A percentile compares a stretch with the other conserved stretches of the same genome.
Conservation (phyloP, 2,329 filamentous ascomycete species). For the Juglanconis oblonga region DNA sequence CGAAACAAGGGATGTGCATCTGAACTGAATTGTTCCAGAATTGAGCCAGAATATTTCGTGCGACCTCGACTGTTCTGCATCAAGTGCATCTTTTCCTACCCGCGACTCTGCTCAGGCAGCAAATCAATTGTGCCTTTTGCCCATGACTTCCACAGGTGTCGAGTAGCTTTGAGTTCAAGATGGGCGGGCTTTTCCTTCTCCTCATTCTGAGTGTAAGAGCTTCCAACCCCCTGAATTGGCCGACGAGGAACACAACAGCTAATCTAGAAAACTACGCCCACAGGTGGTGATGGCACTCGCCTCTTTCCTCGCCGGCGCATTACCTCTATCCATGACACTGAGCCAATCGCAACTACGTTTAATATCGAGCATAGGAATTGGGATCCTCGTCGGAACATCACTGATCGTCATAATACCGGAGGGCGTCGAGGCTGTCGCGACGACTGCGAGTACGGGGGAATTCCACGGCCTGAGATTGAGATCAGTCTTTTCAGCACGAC, state of each 20-base stretch:
- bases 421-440: conserved; percentile 86
- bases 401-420: conserved; percentile 97
- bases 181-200: conserved; percentile 32
- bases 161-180: conserved; percentile 14
- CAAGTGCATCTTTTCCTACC: background rate
- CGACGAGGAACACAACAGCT: conserved; percentile 17
- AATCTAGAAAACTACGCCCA: conserved; percentile 8
- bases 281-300: conserved; percentile 36
- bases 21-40: background rate
- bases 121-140: background rate
- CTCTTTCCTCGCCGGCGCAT: conserved; percentile 87
- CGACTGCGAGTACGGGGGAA: conserved; percentile 40
- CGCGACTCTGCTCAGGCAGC: background rate
- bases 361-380: conserved; percentile 89
- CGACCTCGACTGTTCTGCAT: background rate
- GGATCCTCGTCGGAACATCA: conserved; percentile 89
- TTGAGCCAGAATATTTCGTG: background rate
- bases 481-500: conserved; percentile 8
- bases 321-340: conserved; percentile 85
- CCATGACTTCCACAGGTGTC: conserved; percentile 6
- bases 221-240: conserved; percentile 22
- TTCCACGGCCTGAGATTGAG: conserved; percentile 28
- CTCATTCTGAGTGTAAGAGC: conserved; percentile 28
- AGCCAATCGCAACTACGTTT: conserved; percentile 83
- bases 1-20: background rate